Evolutionary conservation across 2,329 filamentous ascomycete genomes (phyloP).

Genomic region (Drechslera avenae): DNA sequence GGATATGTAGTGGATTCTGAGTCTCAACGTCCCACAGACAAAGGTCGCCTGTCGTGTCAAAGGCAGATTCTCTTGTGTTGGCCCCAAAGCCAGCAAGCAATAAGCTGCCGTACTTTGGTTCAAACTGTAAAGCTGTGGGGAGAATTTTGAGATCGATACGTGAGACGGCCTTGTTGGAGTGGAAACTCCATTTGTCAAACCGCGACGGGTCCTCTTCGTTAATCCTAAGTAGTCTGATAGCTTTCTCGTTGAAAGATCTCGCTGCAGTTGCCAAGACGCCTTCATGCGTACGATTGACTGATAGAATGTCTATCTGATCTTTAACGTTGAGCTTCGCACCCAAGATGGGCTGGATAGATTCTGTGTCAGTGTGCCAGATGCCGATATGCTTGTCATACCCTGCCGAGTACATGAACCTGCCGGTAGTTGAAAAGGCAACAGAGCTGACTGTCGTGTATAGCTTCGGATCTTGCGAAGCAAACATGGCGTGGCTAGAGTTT

Average conservation of each 20-base stretch:
- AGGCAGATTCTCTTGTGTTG: conserved; percentile 39
- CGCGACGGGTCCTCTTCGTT: conserved; percentile 19
- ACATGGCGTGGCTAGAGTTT: conserved; percentile 54
- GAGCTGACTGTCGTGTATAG: conserved; percentile 63
- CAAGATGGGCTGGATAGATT: conserved; percentile 29
- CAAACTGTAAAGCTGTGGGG: conserved; percentile 42
- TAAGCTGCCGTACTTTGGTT: conserved; percentile 42
- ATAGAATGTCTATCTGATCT: conserved; percentile 58
- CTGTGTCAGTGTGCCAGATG: conserved; percentile 46
- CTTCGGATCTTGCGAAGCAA: conserved; percentile 56
- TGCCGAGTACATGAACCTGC: conserved; percentile 56
- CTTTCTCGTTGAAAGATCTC: conserved; percentile 38
- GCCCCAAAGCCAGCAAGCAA: conserved; percentile 62
- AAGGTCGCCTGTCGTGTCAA: conserved; percentile 56
- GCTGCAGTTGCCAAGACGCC: conserved; percentile 57
- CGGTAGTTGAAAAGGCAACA: conserved; percentile 57
- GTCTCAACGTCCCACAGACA: conserved; percentile 59
- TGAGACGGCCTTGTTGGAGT: conserved; percentile 38
- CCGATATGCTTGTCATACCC: conserved; percentile 60
- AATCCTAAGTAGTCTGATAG: conserved; percentile 42
- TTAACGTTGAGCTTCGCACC: conserved; percentile 49
- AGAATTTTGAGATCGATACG: conserved; percentile 37
- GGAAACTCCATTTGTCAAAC: conserved; percentile 21
- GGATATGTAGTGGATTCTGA: conserved; percentile 48
- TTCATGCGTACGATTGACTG: conserved; percentile 44